phyloP scores from a whole-genome alignment of 371 early-diverging fungal genomes.

The Mucor racemosus region DNA sequence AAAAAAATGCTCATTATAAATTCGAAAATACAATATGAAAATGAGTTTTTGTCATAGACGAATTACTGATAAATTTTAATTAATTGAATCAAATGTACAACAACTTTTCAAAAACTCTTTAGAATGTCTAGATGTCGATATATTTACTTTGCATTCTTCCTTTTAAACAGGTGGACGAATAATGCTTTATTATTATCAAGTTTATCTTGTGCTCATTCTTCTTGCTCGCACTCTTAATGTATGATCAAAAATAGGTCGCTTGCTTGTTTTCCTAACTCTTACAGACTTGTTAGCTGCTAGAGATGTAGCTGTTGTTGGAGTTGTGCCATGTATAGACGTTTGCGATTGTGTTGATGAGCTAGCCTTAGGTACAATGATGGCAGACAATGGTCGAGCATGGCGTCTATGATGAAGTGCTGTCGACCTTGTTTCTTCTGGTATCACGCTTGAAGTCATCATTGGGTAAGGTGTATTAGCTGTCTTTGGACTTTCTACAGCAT shows the following conservation, averaged over 20 bases:
- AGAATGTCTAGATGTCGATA: too few relatives aligned
- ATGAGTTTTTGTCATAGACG: too few relatives aligned
- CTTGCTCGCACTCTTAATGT: conserved; percentile 26
- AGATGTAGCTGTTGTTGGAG: conserved; percentile 17
- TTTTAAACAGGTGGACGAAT: too few relatives aligned
- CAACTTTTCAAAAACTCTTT: too few relatives aligned
- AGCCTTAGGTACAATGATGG: conserved; percentile 24
- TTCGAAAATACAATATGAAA: too few relatives aligned
- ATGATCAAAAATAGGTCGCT: conserved; percentile 34
- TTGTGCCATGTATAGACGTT: conserved; percentile 11
- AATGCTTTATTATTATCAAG: too few relatives aligned
- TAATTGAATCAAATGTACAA: too few relatives aligned
- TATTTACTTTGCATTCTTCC: too few relatives aligned
- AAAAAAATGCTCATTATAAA: too few relatives aligned
- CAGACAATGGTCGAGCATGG: conserved; percentile 24
- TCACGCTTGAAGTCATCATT: neutral
- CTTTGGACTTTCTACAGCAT: conserved; percentile 19
- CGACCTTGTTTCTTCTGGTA: conserved; percentile 21
- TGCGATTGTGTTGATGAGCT: conserved; percentile 26
- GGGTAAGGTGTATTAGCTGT: conserved; percentile 11
- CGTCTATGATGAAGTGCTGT: conserved; percentile 9
- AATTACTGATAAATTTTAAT: too few relatives aligned
- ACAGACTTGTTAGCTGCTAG: conserved; percentile 18
- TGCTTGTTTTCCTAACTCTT: conserved; percentile 33
- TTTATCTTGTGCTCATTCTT: conserved; percentile 33